These are phyloP conservation scores for Gardenia jasminoides DNA, from an alignment of 257 asterid genomes.

Conservation along the genomic window DNA sequence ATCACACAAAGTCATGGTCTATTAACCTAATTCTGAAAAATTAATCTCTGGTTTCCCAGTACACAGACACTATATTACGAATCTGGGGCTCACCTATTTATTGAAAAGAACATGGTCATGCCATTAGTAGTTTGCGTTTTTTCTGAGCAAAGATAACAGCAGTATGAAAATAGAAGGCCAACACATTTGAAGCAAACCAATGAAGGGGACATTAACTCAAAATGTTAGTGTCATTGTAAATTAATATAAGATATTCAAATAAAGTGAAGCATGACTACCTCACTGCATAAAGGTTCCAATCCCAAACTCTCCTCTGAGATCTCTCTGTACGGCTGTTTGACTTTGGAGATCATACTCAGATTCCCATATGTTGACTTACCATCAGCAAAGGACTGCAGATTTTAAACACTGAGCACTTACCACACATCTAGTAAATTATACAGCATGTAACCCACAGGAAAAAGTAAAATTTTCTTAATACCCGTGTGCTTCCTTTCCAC, in stretches of 20 bases:
- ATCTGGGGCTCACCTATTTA: neutral
- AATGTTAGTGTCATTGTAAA: neutral
- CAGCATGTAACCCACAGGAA: neutral
- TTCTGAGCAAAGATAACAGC: neutral
- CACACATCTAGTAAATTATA: slow-evolving; percentile 8
- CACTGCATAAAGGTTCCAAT: slow-evolving; percentile 62
- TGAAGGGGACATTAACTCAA: neutral
- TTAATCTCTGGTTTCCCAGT: neutral
- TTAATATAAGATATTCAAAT: neutral
- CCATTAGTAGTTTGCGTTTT: neutral
- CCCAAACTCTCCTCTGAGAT: slow-evolving; percentile 52
- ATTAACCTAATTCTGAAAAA: neutral
- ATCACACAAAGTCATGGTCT: neutral
- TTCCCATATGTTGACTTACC: slow-evolving; percentile 44
- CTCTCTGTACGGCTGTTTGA: slow-evolving; percentile 44
- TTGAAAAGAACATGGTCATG: too few relatives aligned
- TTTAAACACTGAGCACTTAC: slow-evolving; percentile 13
- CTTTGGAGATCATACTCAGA: slow-evolving; percentile 35
- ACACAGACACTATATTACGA: too few relatives aligned
- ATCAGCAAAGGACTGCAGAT: slow-evolving; percentile 62
- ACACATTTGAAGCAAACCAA: neutral
- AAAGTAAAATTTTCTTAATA: slow-evolving; percentile 20
- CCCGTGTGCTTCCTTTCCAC: slow-evolving; percentile 76
- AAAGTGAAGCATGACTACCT: slow-evolving; percentile 39
- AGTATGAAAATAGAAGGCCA: neutral